Evolutionary conservation across 352 stramenopile genomes (phyloP).

Genomic region (Hyaloperonospora brassicae): DNA sequence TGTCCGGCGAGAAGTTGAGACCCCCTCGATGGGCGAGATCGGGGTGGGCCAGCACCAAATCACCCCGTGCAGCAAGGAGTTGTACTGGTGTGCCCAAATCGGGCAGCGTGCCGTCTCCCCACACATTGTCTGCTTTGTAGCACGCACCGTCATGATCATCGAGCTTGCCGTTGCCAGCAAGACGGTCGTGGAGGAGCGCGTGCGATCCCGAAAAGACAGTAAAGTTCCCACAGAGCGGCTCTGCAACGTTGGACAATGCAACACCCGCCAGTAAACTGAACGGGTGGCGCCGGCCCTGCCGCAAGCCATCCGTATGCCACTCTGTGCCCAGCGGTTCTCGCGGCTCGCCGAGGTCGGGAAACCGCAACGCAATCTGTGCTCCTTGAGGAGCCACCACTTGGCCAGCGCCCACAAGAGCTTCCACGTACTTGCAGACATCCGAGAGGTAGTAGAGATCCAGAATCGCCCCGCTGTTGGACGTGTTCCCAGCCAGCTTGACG

Average conservation of each 20-base stretch:
- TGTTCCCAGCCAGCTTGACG: conserved; percentile 60
- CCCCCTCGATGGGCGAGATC: conserved; percentile 67
- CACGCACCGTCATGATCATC: conserved; percentile 47
- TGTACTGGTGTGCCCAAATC: conserved; percentile 56
- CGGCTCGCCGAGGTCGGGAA: conserved; percentile 55
- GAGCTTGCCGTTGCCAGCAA: conserved; percentile 48
- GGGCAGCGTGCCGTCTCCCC: conserved; percentile 61
- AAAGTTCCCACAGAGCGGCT: conserved; percentile 58
- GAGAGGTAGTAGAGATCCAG: conserved; percentile 50
- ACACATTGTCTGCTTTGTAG: conserved; percentile 63
- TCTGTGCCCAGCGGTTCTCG: conserved; percentile 58
- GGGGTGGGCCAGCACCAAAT: conserved; percentile 67
- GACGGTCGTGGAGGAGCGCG: conserved; percentile 34
- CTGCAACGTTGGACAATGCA: conserved; percentile 55
- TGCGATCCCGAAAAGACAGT: conserved; percentile 71
- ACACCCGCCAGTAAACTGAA: conserved; percentile 65
- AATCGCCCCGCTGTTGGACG: conserved; percentile 58
- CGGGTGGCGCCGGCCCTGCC: conserved; percentile 58
- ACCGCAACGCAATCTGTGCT: conserved; percentile 65
- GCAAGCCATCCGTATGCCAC: conserved; percentile 81
- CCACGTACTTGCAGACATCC: conserved; percentile 47
- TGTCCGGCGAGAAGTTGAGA: conserved; percentile 74
- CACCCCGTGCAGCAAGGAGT: conserved; percentile 43
- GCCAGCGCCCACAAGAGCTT: conserved; percentile 44
- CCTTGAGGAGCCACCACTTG: conserved; percentile 42